Percentiles rank a stretch among this genome's conserved stretches.
phyloP scores from a whole-genome alignment of 2,329 filamentous ascomycete genomes.

The Colletotrichum gigasporum region DNA sequence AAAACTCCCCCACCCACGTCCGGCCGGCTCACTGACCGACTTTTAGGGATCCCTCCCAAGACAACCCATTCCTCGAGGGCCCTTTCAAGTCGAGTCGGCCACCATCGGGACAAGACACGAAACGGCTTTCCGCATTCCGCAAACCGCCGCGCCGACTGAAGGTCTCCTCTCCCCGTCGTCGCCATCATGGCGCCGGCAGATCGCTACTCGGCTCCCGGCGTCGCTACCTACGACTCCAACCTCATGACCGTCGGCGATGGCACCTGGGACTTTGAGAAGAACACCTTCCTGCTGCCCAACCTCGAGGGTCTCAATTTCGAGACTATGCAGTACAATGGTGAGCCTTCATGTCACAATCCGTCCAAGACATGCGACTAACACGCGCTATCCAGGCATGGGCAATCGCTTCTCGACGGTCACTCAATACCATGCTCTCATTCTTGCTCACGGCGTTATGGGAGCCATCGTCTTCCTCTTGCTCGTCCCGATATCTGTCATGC shows the following conservation, averaged over 20 bases:
- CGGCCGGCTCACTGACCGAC: slow-evolving; percentile 19
- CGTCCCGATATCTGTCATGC: slow-evolving; percentile 78
- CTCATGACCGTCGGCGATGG: slow-evolving; percentile 84
- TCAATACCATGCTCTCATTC: slow-evolving; percentile 76
- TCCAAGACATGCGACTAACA: slow-evolving; percentile 28
- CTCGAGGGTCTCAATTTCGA: slow-evolving; percentile 80
- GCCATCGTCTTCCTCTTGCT: slow-evolving; percentile 79
- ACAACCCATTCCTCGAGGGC: slow-evolving; percentile 19
- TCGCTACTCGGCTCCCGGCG: slow-evolving; percentile 74
- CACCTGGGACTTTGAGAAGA: slow-evolving; percentile 82
- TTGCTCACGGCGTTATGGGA: slow-evolving; percentile 77
- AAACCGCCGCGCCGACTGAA: slow-evolving; percentile 19
- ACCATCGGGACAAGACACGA: slow-evolving; percentile 7
- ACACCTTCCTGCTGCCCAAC: slow-evolving; percentile 82
- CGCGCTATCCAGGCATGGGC: slow-evolving; percentile 72
- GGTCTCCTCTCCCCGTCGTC: slow-evolving; percentile 40
- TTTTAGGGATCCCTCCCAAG: slow-evolving; percentile 9
- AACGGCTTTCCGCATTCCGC: slow-evolving; percentile 13
- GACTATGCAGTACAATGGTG: slow-evolving; percentile 87
- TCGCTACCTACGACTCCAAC: slow-evolving; percentile 76
- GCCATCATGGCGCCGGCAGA: slow-evolving; percentile 70
- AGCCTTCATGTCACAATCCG: slow-evolving; percentile 33
- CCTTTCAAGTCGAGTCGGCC: slow-evolving; percentile 9
- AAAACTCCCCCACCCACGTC: slow-evolving; percentile 15
- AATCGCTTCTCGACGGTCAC: slow-evolving; percentile 77